Evolutionary conservation across 2,329 filamentous ascomycete species (phyloP).

Genomic region (Stagonosporopsis chrysanthemi): DNA sequence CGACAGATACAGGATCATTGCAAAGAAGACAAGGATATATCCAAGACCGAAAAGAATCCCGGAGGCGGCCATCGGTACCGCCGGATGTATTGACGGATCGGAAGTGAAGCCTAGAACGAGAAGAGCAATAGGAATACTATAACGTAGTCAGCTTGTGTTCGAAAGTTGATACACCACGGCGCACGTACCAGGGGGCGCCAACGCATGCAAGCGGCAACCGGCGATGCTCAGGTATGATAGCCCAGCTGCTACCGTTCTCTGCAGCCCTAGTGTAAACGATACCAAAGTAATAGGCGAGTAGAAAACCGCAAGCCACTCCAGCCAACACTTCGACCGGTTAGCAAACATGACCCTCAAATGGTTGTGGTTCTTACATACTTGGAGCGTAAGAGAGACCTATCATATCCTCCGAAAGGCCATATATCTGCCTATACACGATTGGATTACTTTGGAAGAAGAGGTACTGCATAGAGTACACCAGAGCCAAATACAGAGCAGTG

Average conservation of each 20-base stretch:
- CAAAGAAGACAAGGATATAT: conserved; percentile 68
- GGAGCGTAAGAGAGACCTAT: conserved; percentile 5
- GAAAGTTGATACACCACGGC: not conserved
- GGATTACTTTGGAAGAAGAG: conserved; percentile 77
- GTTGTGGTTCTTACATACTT: not conserved
- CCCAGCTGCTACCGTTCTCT: not conserved
- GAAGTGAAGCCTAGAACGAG: conserved; percentile 5
- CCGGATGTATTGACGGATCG: conserved; percentile 25
- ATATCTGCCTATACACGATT: conserved; percentile 61
- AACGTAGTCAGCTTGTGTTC: not conserved
- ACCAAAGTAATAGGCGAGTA: conserved; percentile 2
- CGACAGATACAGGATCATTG: conserved; percentile 39
- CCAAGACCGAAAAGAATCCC: conserved; percentile 60
- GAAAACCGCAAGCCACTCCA: conserved; percentile 6
- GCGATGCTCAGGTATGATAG: conserved; percentile 64
- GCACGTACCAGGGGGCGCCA: conserved; percentile 64
- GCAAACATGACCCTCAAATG: not conserved
- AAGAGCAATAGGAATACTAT: conserved; percentile 8
- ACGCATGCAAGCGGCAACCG: conserved; percentile 73
- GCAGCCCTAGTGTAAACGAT: not conserved
- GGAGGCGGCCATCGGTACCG: conserved; percentile 47
- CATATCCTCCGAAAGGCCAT: conserved; percentile 2
- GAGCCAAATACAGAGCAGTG: conserved; percentile 70
- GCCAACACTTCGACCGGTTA: conserved; percentile 1
- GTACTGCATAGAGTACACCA: conserved; percentile 66